Evolutionary conservation across 768 basidiomycete species (phyloP).

Genomic region (Leccinum subtestaceum): DNA sequence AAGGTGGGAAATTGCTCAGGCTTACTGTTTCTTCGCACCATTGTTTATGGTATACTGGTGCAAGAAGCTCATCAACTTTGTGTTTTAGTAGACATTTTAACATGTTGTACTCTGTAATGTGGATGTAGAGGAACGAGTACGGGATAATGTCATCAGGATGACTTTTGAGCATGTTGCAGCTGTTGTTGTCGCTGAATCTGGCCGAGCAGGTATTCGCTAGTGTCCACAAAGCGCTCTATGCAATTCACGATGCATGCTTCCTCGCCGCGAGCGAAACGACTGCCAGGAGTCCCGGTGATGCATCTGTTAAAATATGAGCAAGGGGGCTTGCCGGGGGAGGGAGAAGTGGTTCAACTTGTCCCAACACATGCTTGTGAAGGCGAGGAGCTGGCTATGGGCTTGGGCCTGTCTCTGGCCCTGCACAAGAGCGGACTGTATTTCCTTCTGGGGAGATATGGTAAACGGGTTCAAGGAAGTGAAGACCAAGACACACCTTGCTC

Average conservation of each 20-base stretch:
- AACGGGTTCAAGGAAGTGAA: conserved; percentile 1
- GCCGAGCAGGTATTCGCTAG: conserved; percentile 77
- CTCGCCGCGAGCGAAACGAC: conserved; percentile 75
- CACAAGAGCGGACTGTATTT: conserved; percentile 76
- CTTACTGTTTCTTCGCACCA: conserved; percentile 72
- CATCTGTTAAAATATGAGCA: conserved; percentile 52
- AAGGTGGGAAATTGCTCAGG: conserved; percentile 56
- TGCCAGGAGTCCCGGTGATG: conserved; percentile 74
- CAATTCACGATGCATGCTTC: conserved; percentile 84
- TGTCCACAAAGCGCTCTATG: conserved; percentile 89
- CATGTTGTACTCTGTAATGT: conserved; percentile 9
- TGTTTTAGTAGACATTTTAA: conserved; percentile 17
- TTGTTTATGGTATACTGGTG: conserved; percentile 49
- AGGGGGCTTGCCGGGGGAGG: background rate
- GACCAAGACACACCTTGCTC: conserved; percentile 53
- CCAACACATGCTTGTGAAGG: conserved; percentile 84
- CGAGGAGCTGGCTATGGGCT: conserved; percentile 71
- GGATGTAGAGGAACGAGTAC: conserved; percentile 2
- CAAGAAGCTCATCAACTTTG: conserved; percentile 33
- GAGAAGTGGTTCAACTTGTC: conserved; percentile 65
- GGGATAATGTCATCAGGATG: conserved; percentile 2
- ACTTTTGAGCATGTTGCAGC: conserved; percentile 37
- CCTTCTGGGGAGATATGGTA: conserved; percentile 53
- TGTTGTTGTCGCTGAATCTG: conserved; percentile 53
- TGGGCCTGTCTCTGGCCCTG: conserved; percentile 79